Evolutionary conservation across 768 basidiomycete genomes (phyloP), one percentile per base, ranked within the genome.

Genomic region (Amanita exitialis): DNA sequence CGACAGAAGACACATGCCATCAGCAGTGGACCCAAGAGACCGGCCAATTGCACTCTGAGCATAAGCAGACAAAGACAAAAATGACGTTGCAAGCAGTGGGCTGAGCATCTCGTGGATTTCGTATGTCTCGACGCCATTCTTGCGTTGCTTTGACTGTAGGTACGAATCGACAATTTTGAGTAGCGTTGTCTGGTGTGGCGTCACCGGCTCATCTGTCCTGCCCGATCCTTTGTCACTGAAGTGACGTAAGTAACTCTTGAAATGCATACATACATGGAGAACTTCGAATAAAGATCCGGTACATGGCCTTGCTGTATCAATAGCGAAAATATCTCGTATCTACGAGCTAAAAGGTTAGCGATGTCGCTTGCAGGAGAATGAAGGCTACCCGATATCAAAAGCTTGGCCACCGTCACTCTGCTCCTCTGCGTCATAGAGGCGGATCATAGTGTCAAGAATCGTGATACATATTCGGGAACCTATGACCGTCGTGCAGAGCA

Each of bases 81-180:
- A 86, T 12, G 72, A 64, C 30, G 67, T 69, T n/a, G 79, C 71
- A 25, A 90, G 66, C 69, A 89, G 81, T 7, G 74, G 76, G 47
- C 70, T 71, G 56, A 79, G 68, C 48, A 69, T 69, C 25, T 61
- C 60, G 49, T 79, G 73, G 16, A 69, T 64, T 43, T 64, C 66
- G 36, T 69, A 57, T 38, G 62, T 62, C 37, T 65, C 60, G 18
- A 5, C 13, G 18, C 16, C 18, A 18, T 62, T 63, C 35, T 64
- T 62, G 25, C 61, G 58, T 35, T 62, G 58, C 23, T 68, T 66
- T 10, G 79, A 74, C 55, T 89, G 85, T 49, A 92, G 69, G 61
- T 89, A 85, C 1, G 90, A 86, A 62, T 95, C 93, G 10, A 93
- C 69, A 13, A 95, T 71, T 65, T 93, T 94, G 52, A 96, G 77